These are phyloP conservation scores for Trichophyton mentagrophytes DNA, from an alignment of 2,329 filamentous ascomycete genomes.

Conservation along the genomic window DNA sequence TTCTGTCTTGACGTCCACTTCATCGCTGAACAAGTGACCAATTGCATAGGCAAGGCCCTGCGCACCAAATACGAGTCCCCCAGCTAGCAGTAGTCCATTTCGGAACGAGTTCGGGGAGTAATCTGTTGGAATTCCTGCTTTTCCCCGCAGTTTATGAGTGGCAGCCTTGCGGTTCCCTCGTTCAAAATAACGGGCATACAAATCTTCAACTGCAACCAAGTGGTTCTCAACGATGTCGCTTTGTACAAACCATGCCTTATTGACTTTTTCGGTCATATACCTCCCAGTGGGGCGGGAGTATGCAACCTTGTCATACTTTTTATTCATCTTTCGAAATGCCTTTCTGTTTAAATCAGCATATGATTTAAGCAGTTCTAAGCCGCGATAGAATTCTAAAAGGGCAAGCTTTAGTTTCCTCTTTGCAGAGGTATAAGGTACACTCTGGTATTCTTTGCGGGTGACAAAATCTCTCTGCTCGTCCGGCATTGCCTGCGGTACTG, in stretches of 20 bases:
- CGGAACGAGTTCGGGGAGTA: conserved; percentile 48
- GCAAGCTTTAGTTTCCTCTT: conserved; percentile 87
- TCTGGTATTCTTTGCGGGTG: conserved; percentile 37
- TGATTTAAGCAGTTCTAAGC: conserved; percentile 79
- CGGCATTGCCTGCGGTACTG: conserved; percentile 20
- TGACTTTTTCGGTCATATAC: conserved; percentile 87
- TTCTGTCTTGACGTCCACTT: conserved; percentile 40
- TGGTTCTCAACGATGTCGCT: conserved; percentile 73
- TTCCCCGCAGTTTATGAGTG: conserved; percentile 68
- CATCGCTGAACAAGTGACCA: conserved; percentile 37
- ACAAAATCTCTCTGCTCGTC: conserved; percentile 38
- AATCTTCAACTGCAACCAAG: conserved; percentile 69
- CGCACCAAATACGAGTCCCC: conserved; percentile 52
- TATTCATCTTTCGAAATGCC: conserved; percentile 93
- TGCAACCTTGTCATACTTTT: conserved; percentile 92
- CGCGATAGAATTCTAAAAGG: conserved; percentile 83
- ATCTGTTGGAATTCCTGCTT: conserved; percentile 47
- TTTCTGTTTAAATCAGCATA: conserved; percentile 84
- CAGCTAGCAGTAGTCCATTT: conserved; percentile 54
- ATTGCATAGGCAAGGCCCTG: conserved; percentile 52
- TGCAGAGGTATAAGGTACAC: conserved; percentile 71
- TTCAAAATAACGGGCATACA: conserved; percentile 92
- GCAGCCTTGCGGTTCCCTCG: conserved; percentile 86
- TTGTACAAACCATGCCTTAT: conserved; percentile 79
- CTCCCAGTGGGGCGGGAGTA: conserved; percentile 62